A percentile compares a stretch with the other conserved stretches of the same genome.
Evolutionary conservation across 2,329 filamentous ascomycete genomes (phyloP).

Genomic region (Colletotrichum cordylinicola): DNA sequence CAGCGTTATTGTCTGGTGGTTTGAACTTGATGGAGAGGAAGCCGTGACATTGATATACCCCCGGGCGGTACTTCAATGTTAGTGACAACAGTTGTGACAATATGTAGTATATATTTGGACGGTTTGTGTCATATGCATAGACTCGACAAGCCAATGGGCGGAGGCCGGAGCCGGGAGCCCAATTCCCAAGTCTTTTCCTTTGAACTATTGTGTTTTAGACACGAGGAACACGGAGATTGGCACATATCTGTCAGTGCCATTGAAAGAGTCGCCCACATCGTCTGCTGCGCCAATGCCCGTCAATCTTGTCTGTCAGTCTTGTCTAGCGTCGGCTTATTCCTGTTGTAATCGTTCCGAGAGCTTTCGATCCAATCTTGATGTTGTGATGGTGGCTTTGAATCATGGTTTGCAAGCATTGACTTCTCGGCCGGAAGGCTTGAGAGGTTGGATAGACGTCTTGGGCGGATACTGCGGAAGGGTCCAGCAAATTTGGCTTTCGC

Average conservation of each 20-base stretch:
- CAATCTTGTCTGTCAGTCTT: accelerated
- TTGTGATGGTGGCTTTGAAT: background rate
- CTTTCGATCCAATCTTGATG: background rate
- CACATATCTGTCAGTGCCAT: background rate
- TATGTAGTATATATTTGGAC: background rate
- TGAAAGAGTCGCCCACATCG: background rate
- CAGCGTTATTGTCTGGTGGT: too few relatives aligned
- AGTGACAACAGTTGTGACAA: accelerated
- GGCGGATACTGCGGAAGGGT: too few relatives aligned
- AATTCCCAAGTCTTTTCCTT: background rate
- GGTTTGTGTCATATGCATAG: background rate
- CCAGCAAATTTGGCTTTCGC: too few relatives aligned
- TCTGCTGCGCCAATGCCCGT: background rate
- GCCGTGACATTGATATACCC: background rate
- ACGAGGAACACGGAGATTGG: background rate
- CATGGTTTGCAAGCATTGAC: background rate
- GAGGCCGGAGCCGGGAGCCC: too few relatives aligned
- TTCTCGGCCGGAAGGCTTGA: too few relatives aligned
- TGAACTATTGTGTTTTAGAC: background rate
- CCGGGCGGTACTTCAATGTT: background rate
- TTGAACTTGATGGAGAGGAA: background rate
- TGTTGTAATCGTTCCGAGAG: background rate
- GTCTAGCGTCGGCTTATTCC: background rate
- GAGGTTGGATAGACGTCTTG: too few relatives aligned
- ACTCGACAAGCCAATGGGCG: background rate